Conservation (phyloP, 1,139 yeast genomes). For the Torulaspora pretoriensis region DNA sequence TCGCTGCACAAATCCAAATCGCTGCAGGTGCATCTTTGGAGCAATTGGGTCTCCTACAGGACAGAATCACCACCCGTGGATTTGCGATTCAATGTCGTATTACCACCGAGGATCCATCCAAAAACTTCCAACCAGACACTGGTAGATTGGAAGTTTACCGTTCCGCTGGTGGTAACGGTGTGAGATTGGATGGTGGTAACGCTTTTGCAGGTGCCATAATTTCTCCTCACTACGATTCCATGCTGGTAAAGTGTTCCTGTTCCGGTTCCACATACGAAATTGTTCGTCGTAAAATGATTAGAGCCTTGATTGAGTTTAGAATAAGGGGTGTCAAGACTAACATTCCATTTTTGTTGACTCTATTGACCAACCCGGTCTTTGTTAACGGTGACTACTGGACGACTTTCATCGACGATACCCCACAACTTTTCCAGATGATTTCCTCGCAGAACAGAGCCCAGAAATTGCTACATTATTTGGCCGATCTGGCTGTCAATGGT, state of each 20-base stretch:
- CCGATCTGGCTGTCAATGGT: slow-evolving; percentile 92
- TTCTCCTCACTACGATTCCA: slow-evolving; percentile 96
- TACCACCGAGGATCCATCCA: slow-evolving; percentile 96
- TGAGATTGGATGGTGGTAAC: slow-evolving; percentile 97
- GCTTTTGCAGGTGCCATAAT: slow-evolving; percentile 98
- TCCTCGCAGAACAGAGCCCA: slow-evolving; percentile 96
- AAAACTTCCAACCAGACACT: slow-evolving; percentile 97
- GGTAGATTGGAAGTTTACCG: slow-evolving; percentile 98
- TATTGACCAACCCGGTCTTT: slow-evolving; percentile 88
- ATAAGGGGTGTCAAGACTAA: slow-evolving; percentile 98
- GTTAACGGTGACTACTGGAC: slow-evolving; percentile 93
- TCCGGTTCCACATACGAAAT: slow-evolving; percentile 96
- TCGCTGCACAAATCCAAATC: slow-evolving; percentile 97
- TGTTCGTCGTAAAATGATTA: slow-evolving; percentile 93
- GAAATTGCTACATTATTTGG: slow-evolving; percentile 81
- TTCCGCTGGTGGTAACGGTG: slow-evolving; percentile 99
- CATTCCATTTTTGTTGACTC: slow-evolving; percentile 91
- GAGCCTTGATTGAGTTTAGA: slow-evolving; percentile 95
- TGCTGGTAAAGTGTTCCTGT: slow-evolving; percentile 97
- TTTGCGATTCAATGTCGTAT: slow-evolving; percentile 99
- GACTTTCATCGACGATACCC: slow-evolving; percentile 97
- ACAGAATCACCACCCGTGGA: slow-evolving; percentile 91
- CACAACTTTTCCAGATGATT: slow-evolving; percentile 91
- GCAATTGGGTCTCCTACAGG: slow-evolving; percentile 89
- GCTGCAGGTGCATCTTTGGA: slow-evolving; percentile 97